Base-by-base conservation (phyloP, 2,329 filamentous ascomycete genomes). In the Calonectria pteridis region DNA sequence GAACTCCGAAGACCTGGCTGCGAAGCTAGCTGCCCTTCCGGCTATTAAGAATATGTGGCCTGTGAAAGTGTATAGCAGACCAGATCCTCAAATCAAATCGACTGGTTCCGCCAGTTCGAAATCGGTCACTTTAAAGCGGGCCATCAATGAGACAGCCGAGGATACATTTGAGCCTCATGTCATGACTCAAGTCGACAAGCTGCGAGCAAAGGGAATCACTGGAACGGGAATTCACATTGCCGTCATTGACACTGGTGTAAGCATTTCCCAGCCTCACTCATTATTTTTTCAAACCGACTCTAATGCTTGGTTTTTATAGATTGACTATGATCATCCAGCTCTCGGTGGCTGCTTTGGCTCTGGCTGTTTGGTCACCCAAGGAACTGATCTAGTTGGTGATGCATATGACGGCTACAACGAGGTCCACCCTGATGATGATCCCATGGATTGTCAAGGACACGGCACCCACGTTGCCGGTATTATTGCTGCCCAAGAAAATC, bases 271-370 rank as follows among this genome's bases (percentile, higher is more conserved):
- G 23, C 9, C 3, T 23, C 20, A 23, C 18, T 20, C 20, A 18
- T 20, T 20, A 16, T 20, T 20, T 18, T 11, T 28, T 40, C 13
- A 5, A 26, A 20, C 3, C 2, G 4, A 14, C 16, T 40, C 55
- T 37, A 26, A 62, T 20, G 1, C 20, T 7, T 20, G 1, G 4
- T 26, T 16, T 50, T 13, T 14, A 23, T 49, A 89, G 88, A 84
- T 92, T 62, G 92, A 93, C 79, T 93, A 93, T 79, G 87, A 84
- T 1, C 91, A 93, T 78, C 89, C 91, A 1, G 90, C 90, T 33
- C 87, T 94, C 0, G 92, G 92, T 20, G 91, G 91, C 58, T 91
- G 91, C 78, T 93, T 93, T 79, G 92, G 92, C 2, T 78, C 85
- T 1, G 90, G 87, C 18, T 93, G 88, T 76, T 84, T 92, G 37